A percentile compares a stretch with the other conserved stretches of the same genome.
Evolutionary conservation across 2,329 filamentous ascomycete species (phyloP).

Genomic region (Venturia nashicola): DNA sequence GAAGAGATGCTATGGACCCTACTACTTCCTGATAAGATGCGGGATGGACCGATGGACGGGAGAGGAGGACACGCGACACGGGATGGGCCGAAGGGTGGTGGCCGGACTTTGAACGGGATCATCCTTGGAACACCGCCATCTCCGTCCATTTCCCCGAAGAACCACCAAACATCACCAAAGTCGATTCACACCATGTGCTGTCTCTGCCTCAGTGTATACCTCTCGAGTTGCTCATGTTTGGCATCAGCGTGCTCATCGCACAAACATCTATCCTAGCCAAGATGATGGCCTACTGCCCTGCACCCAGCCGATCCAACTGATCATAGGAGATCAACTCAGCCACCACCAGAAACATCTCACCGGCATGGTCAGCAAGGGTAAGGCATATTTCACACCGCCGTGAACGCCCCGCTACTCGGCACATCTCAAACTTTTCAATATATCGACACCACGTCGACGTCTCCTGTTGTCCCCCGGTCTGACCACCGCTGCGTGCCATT

Average conservation of each 20-base stretch:
- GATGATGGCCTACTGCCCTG: background rate
- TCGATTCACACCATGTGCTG: background rate
- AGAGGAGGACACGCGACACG: too few species aligned
- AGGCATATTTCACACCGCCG: background rate
- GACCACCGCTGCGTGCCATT: background rate
- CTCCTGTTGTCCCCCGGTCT: background rate
- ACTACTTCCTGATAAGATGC: too few species aligned
- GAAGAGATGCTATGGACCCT: too few species aligned
- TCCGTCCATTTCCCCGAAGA: too few species aligned
- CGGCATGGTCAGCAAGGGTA: background rate
- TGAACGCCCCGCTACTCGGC: background rate
- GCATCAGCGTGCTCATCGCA: background rate
- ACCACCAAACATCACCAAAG: background rate
- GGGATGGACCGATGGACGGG: too few species aligned
- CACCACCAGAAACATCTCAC: background rate
- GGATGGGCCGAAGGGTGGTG: background rate
- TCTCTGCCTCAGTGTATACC: background rate
- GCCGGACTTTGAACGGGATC: background rate
- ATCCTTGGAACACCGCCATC: background rate
- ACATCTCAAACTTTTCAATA: background rate
- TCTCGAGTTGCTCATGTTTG: background rate
- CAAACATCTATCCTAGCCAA: background rate
- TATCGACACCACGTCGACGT: background rate
- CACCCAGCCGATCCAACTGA: background rate
- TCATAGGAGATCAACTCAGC: background rate